Conservation (phyloP, 2,329 filamentous ascomycete genomes). For the Colletotrichum sp. region DNA sequence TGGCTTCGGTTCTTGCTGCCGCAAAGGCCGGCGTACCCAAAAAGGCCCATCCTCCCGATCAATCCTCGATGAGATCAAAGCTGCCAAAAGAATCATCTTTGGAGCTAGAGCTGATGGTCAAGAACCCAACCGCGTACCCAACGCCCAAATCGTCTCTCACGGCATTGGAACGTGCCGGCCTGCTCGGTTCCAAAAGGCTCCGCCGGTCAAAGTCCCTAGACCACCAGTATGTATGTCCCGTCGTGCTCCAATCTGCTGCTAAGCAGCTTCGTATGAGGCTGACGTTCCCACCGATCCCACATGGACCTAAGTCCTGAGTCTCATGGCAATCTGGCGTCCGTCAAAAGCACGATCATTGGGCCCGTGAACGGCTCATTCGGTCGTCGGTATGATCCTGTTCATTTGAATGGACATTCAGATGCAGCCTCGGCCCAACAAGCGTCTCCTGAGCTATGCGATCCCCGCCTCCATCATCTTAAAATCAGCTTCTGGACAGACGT, state of each 20-base stretch:
- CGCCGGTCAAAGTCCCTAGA: conserved; percentile 3
- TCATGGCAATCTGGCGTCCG: background rate
- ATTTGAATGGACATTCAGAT: background rate
- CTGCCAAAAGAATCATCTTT: background rate
- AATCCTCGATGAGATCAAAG: background rate
- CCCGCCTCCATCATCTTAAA: conserved; percentile 30
- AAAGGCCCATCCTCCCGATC: background rate
- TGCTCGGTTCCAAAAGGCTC: background rate
- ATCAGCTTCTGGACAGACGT: conserved; percentile 40
- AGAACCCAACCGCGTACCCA: conserved; percentile 26
- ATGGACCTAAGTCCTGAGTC: background rate
- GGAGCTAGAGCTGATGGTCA: conserved; percentile 28
- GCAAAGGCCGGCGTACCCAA: conserved; percentile 12
- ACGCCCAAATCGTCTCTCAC: background rate
- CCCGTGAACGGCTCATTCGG: background rate
- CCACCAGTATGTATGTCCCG: conserved; percentile 7
- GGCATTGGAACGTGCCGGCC: background rate
- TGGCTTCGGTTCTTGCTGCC: conserved; percentile 23
- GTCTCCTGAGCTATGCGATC: conserved; percentile 26
- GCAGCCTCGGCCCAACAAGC: background rate
- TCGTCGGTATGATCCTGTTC: background rate
- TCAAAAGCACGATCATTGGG: background rate
- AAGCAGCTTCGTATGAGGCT: background rate
- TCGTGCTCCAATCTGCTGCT: background rate
- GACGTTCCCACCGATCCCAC: background rate